A percentile compares a stretch with the other conserved stretches of the same genome.
These are phyloP conservation scores for Pythium coloratum DNA, from an alignment of 352 stramenopile genomes.

Conservation along the genomic window DNA sequence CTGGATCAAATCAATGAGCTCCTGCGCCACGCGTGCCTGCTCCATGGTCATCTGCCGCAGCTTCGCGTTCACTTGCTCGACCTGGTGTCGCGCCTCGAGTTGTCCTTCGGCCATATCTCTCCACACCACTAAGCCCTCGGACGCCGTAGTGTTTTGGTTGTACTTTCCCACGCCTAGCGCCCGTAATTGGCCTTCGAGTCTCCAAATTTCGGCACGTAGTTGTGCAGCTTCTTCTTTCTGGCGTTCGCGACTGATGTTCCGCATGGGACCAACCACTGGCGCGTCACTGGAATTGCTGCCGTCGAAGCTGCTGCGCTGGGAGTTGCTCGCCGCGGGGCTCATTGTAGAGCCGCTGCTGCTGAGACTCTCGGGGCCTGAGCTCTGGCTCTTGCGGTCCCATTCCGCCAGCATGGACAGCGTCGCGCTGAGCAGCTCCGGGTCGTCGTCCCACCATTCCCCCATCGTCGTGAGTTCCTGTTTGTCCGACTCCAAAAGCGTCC, in stretches of 20 bases:
- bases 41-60: background rate
- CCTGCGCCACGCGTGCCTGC: background rate
- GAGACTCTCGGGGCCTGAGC: background rate
- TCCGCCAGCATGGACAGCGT: constrained; percentile 1
- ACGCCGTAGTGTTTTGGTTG: background rate
- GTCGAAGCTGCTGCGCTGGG: background rate
- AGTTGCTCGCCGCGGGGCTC: background rate
- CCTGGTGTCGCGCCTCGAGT: background rate
- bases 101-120: background rate
- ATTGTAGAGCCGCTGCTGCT: background rate
- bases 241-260: background rate
- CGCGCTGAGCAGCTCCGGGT: constrained; percentile 1
- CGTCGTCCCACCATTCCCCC: background rate
- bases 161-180: background rate
- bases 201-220: background rate
- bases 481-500: background rate
- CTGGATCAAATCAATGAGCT: background rate
- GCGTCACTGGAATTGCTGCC: background rate
- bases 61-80: background rate
- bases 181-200: background rate
- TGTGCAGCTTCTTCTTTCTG: background rate
- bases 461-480: constrained; percentile 3
- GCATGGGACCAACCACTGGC: background rate
- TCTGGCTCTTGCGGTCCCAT: background rate
- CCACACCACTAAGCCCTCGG: background rate